Percentiles rank a stretch among this genome's conserved stretches.
Conservation (phyloP, 1,284 basidiomycete genomes). For the Microstroma glucosiphilum region DNA sequence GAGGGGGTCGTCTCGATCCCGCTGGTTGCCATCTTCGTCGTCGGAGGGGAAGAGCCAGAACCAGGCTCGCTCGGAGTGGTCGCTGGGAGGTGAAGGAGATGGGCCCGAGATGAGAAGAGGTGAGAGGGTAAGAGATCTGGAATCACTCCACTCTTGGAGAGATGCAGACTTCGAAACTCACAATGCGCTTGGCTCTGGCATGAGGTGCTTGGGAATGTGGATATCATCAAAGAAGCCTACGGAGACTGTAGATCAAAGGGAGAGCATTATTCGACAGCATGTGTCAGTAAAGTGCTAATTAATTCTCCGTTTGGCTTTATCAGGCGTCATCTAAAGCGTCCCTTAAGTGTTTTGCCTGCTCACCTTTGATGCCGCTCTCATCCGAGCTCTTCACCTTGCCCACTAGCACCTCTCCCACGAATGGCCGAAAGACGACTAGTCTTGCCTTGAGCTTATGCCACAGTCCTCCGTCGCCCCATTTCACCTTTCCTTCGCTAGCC, state of each 20-base stretch:
- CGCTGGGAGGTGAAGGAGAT: slow-evolving; percentile 24
- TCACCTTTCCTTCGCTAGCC: slow-evolving; percentile 61
- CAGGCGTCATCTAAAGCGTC: too few relatives aligned
- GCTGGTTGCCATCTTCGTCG: slow-evolving; percentile 24
- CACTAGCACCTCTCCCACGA: slow-evolving; percentile 78
- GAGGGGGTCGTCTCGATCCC: slow-evolving; percentile 18
- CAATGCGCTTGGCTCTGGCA: slow-evolving; percentile 73
- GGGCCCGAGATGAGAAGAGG: not conserved
- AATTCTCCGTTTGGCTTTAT: too few relatives aligned
- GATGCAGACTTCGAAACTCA: slow-evolving; percentile 51
- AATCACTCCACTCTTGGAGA: not conserved
- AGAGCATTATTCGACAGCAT: too few relatives aligned
- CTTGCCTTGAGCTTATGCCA: slow-evolving; percentile 94
- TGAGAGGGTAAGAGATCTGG: not conserved
- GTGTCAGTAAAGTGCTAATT: too few relatives aligned
- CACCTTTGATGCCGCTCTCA: slow-evolving; percentile 73
- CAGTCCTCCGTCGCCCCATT: slow-evolving; percentile 87
- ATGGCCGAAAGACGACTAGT: slow-evolving; percentile 84
- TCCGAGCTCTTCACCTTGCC: slow-evolving; percentile 81
- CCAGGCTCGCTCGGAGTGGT: slow-evolving; percentile 51
- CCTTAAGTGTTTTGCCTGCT: too few relatives aligned
- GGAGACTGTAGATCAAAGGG: slow-evolving; percentile 59
- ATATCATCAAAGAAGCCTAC: slow-evolving; percentile 93
- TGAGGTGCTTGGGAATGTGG: slow-evolving; percentile 62
- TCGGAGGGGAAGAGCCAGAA: slow-evolving; percentile 52